Evolutionary conservation across 495 filamentous ascomycete genomes (phyloP).

Genomic region (Delitschia confertaspora): DNA sequence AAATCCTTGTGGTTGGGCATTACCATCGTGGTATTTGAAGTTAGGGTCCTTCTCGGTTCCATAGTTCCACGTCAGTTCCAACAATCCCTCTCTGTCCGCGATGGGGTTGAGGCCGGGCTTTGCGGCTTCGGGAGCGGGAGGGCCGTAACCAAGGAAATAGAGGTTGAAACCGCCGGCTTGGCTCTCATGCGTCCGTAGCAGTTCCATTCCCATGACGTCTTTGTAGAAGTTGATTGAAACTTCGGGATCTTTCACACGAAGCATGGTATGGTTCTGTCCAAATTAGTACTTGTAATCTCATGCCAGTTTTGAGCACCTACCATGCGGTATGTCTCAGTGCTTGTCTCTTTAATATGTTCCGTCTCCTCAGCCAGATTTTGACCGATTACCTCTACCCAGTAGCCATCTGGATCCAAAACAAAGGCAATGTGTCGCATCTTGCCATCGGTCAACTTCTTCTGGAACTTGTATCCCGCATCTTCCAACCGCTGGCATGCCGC

Average conservation of each 20-base stretch:
- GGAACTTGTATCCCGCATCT: conserved; percentile 81
- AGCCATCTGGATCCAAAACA: conserved; percentile 84
- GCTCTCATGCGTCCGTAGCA: conserved; percentile 64
- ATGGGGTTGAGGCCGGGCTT: conserved; percentile 46
- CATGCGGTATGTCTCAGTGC: conserved; percentile 47
- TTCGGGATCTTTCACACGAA: conserved; percentile 84
- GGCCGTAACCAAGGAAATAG: conserved; percentile 83
- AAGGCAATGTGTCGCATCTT: conserved; percentile 87
- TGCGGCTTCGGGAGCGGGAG: conserved; percentile 41
- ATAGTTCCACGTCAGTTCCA: conserved; percentile 95
- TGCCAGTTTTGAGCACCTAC: conserved; percentile 19
- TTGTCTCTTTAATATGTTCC: conserved; percentile 47
- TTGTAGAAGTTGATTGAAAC: conserved; percentile 82
- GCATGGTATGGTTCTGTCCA: conserved; percentile 75
- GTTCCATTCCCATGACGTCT: conserved; percentile 78
- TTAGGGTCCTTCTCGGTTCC: conserved; percentile 83
- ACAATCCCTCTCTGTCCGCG: conserved; percentile 66
- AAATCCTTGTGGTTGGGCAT: conserved; percentile 84
- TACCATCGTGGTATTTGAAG: conserved; percentile 88
- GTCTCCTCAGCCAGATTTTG: conserved; percentile 40
- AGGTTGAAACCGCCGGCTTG: conserved; percentile 69
- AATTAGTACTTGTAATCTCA: neutral
- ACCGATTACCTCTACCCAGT: conserved; percentile 52
- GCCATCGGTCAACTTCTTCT: conserved; percentile 87
- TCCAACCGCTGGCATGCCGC: conserved; percentile 80